Conservation (phyloP, 2,329 filamentous ascomycete genomes). For the Passalora sequoiae region DNA sequence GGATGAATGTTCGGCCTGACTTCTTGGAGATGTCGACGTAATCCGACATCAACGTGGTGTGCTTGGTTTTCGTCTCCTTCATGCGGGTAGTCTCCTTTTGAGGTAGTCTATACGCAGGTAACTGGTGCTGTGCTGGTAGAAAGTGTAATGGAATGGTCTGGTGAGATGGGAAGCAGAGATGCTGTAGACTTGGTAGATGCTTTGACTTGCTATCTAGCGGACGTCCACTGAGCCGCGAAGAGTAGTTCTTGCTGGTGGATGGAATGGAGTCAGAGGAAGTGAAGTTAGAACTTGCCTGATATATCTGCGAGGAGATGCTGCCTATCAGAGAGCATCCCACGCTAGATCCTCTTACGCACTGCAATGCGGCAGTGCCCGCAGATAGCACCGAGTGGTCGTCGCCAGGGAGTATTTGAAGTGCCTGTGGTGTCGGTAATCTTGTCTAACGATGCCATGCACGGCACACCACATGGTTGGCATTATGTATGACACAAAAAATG, state of each 20-base stretch:
- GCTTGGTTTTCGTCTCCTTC: slow-evolving; percentile 10
- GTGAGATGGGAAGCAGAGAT: background rate
- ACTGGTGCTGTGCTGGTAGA: background rate
- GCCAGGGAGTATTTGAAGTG: background rate
- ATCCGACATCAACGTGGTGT: slow-evolving; percentile 32
- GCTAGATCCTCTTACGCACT: slow-evolving; percentile 1
- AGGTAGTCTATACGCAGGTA: background rate
- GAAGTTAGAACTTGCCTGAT: background rate
- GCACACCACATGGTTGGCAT: background rate
- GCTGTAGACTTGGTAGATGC: slow-evolving; percentile 8
- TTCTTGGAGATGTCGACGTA: slow-evolving; percentile 39
- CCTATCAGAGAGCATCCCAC: slow-evolving; percentile 4
- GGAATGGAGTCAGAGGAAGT: background rate
- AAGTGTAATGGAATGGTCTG: background rate
- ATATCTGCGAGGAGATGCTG: slow-evolving; percentile 2
- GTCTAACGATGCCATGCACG: background rate
- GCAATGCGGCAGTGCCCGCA: slow-evolving; percentile 1
- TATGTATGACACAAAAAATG: background rate
- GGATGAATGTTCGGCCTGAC: slow-evolving; percentile 45
- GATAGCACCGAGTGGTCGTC: background rate
- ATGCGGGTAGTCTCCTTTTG: slow-evolving; percentile 3
- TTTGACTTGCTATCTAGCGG: slow-evolving; percentile 7
- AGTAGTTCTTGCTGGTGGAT: background rate
- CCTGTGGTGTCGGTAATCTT: background rate
- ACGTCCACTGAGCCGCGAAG: slow-evolving; percentile 7